Evolutionary conservation across 805 yeast species (phyloP), one percentile per base, ranked within the genome.

Genomic region (Spathaspora passalidarum): DNA sequence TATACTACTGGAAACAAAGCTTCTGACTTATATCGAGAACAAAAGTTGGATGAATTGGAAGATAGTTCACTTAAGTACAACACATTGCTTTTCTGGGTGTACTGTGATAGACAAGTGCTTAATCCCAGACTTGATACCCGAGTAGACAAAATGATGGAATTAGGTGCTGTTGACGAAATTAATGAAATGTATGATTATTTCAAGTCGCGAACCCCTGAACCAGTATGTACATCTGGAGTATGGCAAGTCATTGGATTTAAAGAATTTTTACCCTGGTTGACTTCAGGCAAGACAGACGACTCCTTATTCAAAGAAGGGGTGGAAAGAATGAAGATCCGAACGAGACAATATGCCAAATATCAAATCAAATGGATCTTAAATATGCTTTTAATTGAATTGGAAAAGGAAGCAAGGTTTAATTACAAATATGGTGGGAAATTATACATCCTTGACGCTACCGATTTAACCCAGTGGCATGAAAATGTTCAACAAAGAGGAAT

Each of bases 231-330:
- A 44, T 70, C 76, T 47, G 98, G 98, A 2, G 77, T 92, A 0
- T 90, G 90, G 90, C 98, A 94, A 66, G 96, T 88, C 1, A 88
- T 92, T 56, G 98, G 98, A 1, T 94, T 88, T 65, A 88, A 88
- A 60, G 96, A 89, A 57, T 89, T 89, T 58, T 58, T 88, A 32
- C 92, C 95, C 1, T 88, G 86, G 86, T 54, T 81, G 19, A 60
- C 61, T 45, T 55, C 55, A 44, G 50, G 36, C 38, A 20, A 32
- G 8, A 51, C 50, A 5, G 54, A 56, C 4, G 49, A 55, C 4
- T 36, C 18, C 5, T 42, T 53, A 13, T 75, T 76, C 43, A 59
- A 59, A 3, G 69, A 65, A 3, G 81, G 92, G 8, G 67, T 84
- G 2, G 85, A 80, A 10, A 72, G 80, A 26, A 94, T 94, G 98